Conservation (phyloP, 2,329 filamentous ascomycete genomes). For the Fusarium coffeatum region DNA sequence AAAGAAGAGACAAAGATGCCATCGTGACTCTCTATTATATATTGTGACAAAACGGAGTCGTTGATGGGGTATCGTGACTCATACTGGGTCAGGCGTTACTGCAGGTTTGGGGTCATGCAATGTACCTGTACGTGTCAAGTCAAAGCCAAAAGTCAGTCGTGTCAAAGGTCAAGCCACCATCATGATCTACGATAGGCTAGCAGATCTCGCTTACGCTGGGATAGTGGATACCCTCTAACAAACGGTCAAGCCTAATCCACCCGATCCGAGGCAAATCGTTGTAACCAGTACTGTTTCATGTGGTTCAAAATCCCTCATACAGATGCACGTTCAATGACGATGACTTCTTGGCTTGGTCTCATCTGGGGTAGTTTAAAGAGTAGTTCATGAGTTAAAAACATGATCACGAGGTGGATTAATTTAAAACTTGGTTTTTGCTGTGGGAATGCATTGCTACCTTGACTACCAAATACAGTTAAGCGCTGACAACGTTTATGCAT, state of each 20-base stretch:
- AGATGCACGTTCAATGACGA: neutral
- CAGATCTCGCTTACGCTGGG: conserved; percentile 11
- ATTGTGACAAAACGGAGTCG: neutral
- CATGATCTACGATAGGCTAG: conserved; percentile 22
- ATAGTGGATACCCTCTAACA: conserved; percentile 1
- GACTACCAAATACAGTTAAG: neutral
- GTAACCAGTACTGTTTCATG: neutral
- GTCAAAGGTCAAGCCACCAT: conserved; percentile 7
- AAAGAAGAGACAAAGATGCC: neutral
- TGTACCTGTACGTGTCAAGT: conserved; percentile 21
- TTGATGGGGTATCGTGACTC: conserved; percentile 16
- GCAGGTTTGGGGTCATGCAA: conserved; percentile 21
- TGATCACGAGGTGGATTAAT: neutral
- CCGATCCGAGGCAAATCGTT: conserved; percentile 3
- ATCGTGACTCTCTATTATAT: conserved; percentile 13
- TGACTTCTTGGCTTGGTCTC: neutral
- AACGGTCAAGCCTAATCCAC: conserved; percentile 10
- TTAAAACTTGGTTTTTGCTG: neutral
- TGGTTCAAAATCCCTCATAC: conserved; percentile 1
- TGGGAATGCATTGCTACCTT: conserved; percentile 3
- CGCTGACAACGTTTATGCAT: neutral
- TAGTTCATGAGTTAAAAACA: neutral
- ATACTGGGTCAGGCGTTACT: conserved; percentile 20
- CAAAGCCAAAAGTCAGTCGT: neutral
- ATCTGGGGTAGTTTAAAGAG: neutral